phyloP scores from a whole-genome alignment of 345 rosid genomes.

The Leavenworthia alabamica region DNA sequence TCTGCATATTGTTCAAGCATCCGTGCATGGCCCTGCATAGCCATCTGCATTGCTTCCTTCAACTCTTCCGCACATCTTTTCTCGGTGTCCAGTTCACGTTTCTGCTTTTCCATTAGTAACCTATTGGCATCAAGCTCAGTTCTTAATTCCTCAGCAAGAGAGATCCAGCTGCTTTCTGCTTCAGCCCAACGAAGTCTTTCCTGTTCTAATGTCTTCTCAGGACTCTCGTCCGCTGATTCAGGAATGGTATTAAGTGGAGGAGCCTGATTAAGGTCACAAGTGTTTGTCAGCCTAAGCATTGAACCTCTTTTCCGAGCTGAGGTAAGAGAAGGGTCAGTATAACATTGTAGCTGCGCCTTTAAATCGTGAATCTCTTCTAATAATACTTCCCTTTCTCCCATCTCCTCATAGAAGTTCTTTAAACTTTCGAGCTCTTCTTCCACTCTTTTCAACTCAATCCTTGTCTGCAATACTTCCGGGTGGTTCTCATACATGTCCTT shows the following conservation, averaged over 20 bases:
- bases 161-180: constrained; percentile 92
- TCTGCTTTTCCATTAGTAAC: constrained; percentile 50
- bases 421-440: constrained; percentile 78
- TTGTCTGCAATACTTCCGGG: constrained; percentile 69
- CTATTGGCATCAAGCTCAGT: constrained; percentile 65
- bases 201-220: constrained; percentile 50
- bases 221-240: constrained; percentile 52
- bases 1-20: constrained; percentile 97
- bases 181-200: constrained; percentile 66
- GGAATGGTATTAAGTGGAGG: constrained; percentile 45
- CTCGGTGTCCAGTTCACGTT: constrained; percentile 71
- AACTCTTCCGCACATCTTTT: constrained; percentile 78
- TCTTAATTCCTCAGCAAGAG: constrained; percentile 78
- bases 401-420: constrained; percentile 59
- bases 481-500: constrained; percentile 87
- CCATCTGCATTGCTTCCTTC: constrained; percentile 90
- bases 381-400: constrained; percentile 90
- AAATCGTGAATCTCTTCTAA: constrained; percentile 90
- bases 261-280: constrained; percentile 43
- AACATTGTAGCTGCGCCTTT: constrained; percentile 73
- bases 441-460: constrained; percentile 68
- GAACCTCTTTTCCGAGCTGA: constrained; percentile 46
- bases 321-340: constrained; percentile 60
- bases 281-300: constrained; percentile 48
- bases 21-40: constrained; percentile 92